Percentiles rank a stretch among this genome's conserved stretches.
Conservation (phyloP, 208 protist species). For the Leishmania major region DNA sequence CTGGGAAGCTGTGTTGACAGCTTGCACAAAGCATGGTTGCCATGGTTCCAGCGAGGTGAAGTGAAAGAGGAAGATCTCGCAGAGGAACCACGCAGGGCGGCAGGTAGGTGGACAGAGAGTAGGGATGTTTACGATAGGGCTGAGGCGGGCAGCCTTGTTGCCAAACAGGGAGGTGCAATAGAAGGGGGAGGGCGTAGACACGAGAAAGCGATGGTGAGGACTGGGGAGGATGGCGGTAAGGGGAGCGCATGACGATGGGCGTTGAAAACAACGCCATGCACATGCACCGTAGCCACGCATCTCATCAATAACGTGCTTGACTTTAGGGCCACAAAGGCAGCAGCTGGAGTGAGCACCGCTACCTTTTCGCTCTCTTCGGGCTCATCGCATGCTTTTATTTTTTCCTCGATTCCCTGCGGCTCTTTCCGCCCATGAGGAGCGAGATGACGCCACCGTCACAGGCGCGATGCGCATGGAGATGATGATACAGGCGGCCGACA, state of each 20-base stretch:
- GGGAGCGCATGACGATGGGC: background rate
- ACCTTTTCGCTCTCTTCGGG: background rate
- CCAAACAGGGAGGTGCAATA: too few species aligned
- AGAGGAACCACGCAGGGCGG: background rate
- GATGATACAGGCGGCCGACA: background rate
- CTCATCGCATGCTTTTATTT: background rate
- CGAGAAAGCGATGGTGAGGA: background rate
- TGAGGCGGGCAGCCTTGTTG: background rate
- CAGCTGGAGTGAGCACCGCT: background rate
- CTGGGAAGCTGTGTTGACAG: slow-evolving; percentile 79
- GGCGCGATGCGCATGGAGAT: background rate
- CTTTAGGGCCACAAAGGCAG: background rate
- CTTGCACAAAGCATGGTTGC: slow-evolving; percentile 73
- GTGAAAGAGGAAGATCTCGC: background rate
- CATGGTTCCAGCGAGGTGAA: slow-evolving; percentile 16
- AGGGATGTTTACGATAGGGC: too few species aligned
- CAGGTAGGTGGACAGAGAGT: background rate
- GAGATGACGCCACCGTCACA: background rate
- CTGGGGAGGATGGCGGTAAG: background rate
- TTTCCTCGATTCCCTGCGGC: background rate
- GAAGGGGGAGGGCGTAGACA: background rate
- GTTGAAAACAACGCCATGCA: background rate
- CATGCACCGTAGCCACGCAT: background rate
- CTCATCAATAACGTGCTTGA: background rate
- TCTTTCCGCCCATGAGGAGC: background rate